Base-by-base conservation (phyloP, 1,284 basidiomycete genomes). In the Puccinia triticina region DNA sequence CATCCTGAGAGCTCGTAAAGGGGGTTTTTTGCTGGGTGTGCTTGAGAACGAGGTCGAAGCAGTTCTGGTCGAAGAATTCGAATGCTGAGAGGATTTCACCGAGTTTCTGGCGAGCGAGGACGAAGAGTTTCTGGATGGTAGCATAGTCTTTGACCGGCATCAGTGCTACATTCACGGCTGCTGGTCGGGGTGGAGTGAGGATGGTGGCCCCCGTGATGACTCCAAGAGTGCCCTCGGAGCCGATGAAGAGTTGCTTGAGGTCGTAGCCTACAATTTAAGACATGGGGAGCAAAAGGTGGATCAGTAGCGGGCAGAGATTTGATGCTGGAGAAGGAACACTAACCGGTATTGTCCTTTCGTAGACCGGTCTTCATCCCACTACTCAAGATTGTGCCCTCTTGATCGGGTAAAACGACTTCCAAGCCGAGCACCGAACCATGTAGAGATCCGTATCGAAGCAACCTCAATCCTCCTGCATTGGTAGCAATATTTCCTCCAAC, bases 401-500 rank as follows among this genome's bases (percentile, higher is more conserved):
- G 95, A 86, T 99, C 94, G 0, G 97, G 94, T 43, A 99, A 89
- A 10, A 99, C 97, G 29, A 96, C 95, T 87, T 99, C 97, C 23
- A 99, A 89, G n/a, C 97, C 97, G 0, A 99, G 90, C 0, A 99
- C 96, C 18, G 92, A 93, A 29, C 96, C 97, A 86, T 98, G 97
- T 10, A 99, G 89, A 67, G 94, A 96, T 59, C 97, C 97, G 86
- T 99, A 99, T 46, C 97, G 91, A 69, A 99, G 89, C 67, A 99
- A 90, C 1, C 97, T 92, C 10, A 99, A 90, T 34, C 97, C 97
- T 61, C 97, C 97, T 46, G 97, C 97, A 86, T 99, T 99, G 16
- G 97, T 99, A 0, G 97, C 92, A 46, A 99, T 91, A 87, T 99
- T 99, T 53, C 97, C 97, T 78, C 97, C 97, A 84, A 99, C 97